Conservation (phyloP, 2,329 filamentous ascomycete species). For the Trichoderma sp. region DNA sequence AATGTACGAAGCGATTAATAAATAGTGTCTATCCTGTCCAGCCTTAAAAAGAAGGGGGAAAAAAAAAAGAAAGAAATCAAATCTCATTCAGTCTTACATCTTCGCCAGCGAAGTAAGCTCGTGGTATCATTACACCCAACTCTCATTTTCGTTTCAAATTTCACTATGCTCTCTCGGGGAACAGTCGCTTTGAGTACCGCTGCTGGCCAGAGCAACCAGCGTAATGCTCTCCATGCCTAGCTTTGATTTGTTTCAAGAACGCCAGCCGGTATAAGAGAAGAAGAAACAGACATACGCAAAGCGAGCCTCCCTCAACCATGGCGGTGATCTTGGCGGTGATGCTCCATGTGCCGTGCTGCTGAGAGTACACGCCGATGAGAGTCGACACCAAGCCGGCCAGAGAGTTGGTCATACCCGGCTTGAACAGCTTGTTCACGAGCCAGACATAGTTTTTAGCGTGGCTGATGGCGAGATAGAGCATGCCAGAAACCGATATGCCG, state of each 20-base stretch:
- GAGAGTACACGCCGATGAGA: constrained; percentile 52
- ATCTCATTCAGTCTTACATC: not conserved
- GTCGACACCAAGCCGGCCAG: constrained; percentile 53
- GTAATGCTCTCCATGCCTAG: constrained; percentile 34
- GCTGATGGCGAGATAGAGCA: constrained; percentile 46
- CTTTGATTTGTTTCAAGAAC: constrained; percentile 37
- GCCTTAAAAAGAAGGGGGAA: not conserved
- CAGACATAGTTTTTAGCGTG: constrained; percentile 55
- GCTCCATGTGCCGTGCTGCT: constrained; percentile 47
- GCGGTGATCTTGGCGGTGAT: constrained; percentile 43
- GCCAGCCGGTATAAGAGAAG: constrained; percentile 38
- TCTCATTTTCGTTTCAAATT: not conserved
- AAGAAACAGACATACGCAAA: constrained; percentile 33
- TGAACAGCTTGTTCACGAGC: constrained; percentile 54
- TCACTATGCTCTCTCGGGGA: constrained; percentile 2
- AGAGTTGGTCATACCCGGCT: constrained; percentile 49
- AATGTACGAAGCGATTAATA: not conserved
- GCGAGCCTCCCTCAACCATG: constrained; percentile 39
- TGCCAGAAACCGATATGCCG: constrained; percentile 38
- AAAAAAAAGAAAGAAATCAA: not conserved
- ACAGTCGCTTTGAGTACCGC: constrained; percentile 15
- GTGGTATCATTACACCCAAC: not conserved
- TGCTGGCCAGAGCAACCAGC: constrained; percentile 25
- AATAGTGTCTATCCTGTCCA: constrained; percentile 13
- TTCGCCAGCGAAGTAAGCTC: constrained; percentile 6